Conservation (phyloP, 495 filamentous ascomycete species). For the Trichocladium antarcticum region DNA sequence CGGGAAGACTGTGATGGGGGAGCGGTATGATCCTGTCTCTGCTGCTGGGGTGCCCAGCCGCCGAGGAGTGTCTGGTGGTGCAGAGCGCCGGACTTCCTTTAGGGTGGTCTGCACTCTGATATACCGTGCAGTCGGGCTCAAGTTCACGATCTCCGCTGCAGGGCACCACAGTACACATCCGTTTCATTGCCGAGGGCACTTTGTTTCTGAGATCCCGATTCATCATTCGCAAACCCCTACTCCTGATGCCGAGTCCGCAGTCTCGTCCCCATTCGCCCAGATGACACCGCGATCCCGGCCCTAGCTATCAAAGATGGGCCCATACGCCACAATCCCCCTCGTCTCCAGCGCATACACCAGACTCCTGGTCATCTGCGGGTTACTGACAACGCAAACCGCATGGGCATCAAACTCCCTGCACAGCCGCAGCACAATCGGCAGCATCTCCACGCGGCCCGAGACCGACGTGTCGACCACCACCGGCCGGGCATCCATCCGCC, state of each 20-base stretch:
- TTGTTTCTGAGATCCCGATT: no score
- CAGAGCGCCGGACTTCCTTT: no score
- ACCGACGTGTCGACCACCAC: slow-evolving; percentile 36
- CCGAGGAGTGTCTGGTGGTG: background rate
- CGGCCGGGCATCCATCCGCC: slow-evolving; percentile 29
- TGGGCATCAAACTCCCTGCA: slow-evolving; percentile 50
- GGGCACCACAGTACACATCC: no score
- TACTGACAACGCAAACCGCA: slow-evolving; percentile 62
- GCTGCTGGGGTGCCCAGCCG: background rate
- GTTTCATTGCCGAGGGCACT: no score
- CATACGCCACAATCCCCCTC: slow-evolving; percentile 58
- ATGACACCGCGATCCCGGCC: no score
- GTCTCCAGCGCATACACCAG: slow-evolving; percentile 54
- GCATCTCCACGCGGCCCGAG: slow-evolving; percentile 31
- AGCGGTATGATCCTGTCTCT: background rate
- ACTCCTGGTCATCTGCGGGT: slow-evolving; percentile 48
- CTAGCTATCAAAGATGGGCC: slow-evolving; percentile 68
- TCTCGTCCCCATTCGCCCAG: no score
- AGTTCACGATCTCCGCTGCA: no score
- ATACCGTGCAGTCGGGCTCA: no score
- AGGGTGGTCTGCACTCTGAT: no score
- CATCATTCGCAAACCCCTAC: no score
- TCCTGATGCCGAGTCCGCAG: no score
- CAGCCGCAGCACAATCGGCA: slow-evolving; percentile 44
- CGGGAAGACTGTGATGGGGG: background rate